Conservation (phyloP, 805 yeast species). For the Ogataea methylovora region DNA sequence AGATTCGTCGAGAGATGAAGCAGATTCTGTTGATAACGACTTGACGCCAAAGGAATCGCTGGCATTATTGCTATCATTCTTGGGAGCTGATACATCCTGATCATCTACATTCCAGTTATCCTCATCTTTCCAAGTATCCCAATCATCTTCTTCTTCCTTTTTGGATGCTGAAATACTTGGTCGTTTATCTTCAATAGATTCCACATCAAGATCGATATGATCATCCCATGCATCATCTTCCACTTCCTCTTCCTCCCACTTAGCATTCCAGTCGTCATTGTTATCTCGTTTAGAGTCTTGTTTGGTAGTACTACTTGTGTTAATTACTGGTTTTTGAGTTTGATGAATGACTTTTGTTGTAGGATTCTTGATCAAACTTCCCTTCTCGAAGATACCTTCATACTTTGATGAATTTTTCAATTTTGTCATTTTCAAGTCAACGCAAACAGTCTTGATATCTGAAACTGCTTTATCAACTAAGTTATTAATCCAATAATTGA, state of each 20-base stretch:
- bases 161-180: no score
- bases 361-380: neutral
- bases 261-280: conserved; percentile 18
- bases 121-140: conserved; percentile 22
- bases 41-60: conserved; percentile 10
- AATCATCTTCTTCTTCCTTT: conserved; percentile 8
- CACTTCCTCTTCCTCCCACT: conserved; percentile 1
- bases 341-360: no score
- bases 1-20: neutral
- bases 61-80: neutral
- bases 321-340: no score
- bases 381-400: conserved; percentile 5
- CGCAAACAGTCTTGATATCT: conserved; percentile 14
- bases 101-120: conserved; percentile 22
- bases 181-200: conserved; percentile 2
- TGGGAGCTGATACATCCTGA: conserved; percentile 3
- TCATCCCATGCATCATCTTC: conserved; percentile 7
- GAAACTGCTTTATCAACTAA: conserved; percentile 19
- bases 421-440: conserved; percentile 6
- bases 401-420: conserved; percentile 5
- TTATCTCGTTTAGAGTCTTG: conserved; percentile 9
- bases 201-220: neutral
- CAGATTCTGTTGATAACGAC: conserved; percentile 8
- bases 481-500: conserved; percentile 20
- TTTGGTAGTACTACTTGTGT: no score